Conservation (phyloP, 2,329 filamentous ascomycete species). For the Ciborinia camelliae region DNA sequence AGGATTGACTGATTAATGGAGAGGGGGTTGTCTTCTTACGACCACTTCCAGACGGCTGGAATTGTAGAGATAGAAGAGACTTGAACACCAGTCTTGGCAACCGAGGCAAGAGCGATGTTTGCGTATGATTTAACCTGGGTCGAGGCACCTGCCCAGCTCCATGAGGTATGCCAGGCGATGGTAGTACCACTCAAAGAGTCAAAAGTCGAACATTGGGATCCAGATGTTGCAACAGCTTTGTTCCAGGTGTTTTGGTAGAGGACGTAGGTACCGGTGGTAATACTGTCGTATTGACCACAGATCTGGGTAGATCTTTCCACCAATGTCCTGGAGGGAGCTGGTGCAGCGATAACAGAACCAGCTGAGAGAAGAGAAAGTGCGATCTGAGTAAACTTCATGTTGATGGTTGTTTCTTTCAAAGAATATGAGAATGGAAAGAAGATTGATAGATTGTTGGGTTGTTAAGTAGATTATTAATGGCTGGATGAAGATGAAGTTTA, state of each 20-base stretch:
- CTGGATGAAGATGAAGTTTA: background rate
- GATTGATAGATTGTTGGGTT: background rate
- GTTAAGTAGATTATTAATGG: too few relatives aligned
- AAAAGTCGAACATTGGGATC: slow-evolving; percentile 41
- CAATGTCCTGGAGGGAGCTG: slow-evolving; percentile 5
- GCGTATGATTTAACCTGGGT: slow-evolving; percentile 44
- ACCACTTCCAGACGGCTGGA: slow-evolving; percentile 41
- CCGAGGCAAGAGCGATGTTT: slow-evolving; percentile 40
- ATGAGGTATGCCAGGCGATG: slow-evolving; percentile 42
- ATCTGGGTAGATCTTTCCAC: slow-evolving; percentile 16
- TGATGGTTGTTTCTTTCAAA: background rate
- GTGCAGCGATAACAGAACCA: slow-evolving; percentile 11
- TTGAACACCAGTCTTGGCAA: slow-evolving; percentile 35
- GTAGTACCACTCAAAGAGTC: slow-evolving; percentile 36
- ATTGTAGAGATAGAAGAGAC: slow-evolving; percentile 41
- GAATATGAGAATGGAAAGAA: background rate
- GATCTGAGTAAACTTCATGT: slow-evolving; percentile 21
- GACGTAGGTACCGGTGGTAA: slow-evolving; percentile 37
- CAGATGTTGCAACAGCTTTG: background rate
- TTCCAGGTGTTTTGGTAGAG: slow-evolving; percentile 40
- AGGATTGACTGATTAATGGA: background rate
- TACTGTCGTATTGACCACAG: slow-evolving; percentile 30
- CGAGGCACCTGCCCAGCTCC: slow-evolving; percentile 41
- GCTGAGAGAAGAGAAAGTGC: slow-evolving; percentile 20
- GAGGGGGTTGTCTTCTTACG: slow-evolving; percentile 31